phyloP scores from a whole-genome alignment of 2,329 filamentous ascomycete genomes.

The Teratosphaeria epicoccoides region DNA sequence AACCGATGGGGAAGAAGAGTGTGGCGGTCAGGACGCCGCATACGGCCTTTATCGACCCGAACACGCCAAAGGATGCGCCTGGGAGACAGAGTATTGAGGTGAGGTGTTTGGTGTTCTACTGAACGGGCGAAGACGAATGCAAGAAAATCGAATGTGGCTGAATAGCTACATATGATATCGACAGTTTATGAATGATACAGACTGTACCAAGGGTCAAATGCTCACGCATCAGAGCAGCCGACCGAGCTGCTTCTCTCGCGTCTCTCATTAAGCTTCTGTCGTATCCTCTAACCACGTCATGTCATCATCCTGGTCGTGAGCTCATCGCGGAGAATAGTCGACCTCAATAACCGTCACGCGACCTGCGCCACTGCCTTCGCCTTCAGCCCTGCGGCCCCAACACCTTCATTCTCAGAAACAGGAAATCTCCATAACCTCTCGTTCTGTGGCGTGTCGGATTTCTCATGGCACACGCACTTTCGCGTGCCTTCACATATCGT shows the following conservation, averaged over 20 bases:
- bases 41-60: slow-evolving; percentile 67
- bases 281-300: neutral
- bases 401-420: slow-evolving; percentile 12
- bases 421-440: slow-evolving; percentile 24
- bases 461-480: slow-evolving; percentile 22
- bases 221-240: no score
- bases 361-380: slow-evolving; percentile 20
- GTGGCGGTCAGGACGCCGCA: slow-evolving; percentile 48
- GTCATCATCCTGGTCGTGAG: neutral
- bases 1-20: slow-evolving; percentile 28
- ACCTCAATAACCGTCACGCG: neutral
- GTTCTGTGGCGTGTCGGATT: slow-evolving; percentile 17
- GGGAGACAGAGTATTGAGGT: slow-evolving; percentile 82
- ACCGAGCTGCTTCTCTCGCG: neutral
- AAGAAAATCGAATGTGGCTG: neutral
- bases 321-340: neutral
- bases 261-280: neutral
- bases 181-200: neutral
- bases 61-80: slow-evolving; percentile 58
- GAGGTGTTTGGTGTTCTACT: slow-evolving; percentile 63
- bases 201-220: neutral
- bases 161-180: neutral
- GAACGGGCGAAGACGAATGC: neutral
- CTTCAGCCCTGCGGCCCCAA: slow-evolving; percentile 1
- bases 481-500: slow-evolving; percentile 20